Evolutionary conservation across 495 filamentous ascomycete species (phyloP), one percentile per base, ranked within the genome.

Genomic region (Daldinia concentrica): DNA sequence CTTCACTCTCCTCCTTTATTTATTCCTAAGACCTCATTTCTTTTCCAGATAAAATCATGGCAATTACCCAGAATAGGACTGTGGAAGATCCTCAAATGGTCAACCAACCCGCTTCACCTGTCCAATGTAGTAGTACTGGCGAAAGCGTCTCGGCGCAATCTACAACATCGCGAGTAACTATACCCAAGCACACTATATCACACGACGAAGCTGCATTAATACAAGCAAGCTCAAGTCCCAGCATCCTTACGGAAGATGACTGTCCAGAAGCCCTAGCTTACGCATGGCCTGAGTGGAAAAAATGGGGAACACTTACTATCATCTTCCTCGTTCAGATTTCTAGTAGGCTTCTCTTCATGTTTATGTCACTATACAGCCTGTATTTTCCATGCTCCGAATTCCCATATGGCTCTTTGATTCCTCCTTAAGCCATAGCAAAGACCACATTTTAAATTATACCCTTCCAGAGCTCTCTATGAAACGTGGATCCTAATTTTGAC

Each of bases 281-380:
- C 72, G 78, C 76, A 37, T 93, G 86, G 69, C 79, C 90, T 0
- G 74, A 66, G 4, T 86, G 83, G 81, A 92, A 88, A 82, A 93
- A 93, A 78, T 94, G 91, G 91, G 83, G 70, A 36, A 90, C 92
- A 63, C 82, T 93, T 29, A 85, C 81, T 6, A 83, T 92, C 66
- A 89, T 93, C 72, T 93, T 93, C 77, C 74, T 86, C 19, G 90
- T 94, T 0, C 92, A 93, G 71, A 87, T 90, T 48, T 93, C 91
- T 4, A 94, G 71, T 73, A 69, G 15, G 71, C 17, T 34, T 59
- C 57, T 14, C 3, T 14, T 36, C 36, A 34, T 26, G 0, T 27
- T 89, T 81, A 88, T 88, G 68, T 84, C 87, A 77, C 87, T 87
- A 69, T 86, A 85, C 26, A 55, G 2, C 19, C 82, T 37, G 8